Evolutionary conservation across 202 grass and related monocot species (phyloP).

Genomic region (Brachypodium distachyon): DNA sequence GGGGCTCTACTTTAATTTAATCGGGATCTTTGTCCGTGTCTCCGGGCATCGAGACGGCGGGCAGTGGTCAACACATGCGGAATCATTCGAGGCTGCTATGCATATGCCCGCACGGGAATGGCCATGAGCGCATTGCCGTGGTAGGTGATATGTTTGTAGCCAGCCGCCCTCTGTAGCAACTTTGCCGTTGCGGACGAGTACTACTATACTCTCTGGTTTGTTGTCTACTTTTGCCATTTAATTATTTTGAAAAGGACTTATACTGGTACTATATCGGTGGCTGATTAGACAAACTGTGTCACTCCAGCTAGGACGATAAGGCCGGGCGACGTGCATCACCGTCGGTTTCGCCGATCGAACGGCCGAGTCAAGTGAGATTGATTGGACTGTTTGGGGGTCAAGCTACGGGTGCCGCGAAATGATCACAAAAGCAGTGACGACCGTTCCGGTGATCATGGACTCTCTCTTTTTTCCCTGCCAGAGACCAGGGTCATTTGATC

Average conservation of each 20-base stretch:
- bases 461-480: too few relatives aligned
- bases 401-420: not conserved
- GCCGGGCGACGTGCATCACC: not conserved
- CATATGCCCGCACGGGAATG: not conserved
- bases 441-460: not conserved
- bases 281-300: not conserved
- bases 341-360: not conserved
- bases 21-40: not conserved
- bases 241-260: too few relatives aligned
- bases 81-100: not conserved
- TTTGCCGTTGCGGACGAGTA: not conserved
- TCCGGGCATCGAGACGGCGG: not conserved
- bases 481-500: not conserved
- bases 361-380: not conserved
- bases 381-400: not conserved
- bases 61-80: not conserved
- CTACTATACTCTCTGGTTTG: not conserved
- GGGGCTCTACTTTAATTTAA: too few relatives aligned
- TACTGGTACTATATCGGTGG: not conserved
- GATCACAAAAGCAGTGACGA: too few relatives aligned
- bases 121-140: not conserved
- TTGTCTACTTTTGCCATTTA: not conserved
- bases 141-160: not conserved
- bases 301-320: not conserved
- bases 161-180: not conserved